Evolutionary conservation across 179 eudicot genomes (phyloP), one percentile per base, ranked within the genome.

Genomic region (Beta corolliflora): DNA sequence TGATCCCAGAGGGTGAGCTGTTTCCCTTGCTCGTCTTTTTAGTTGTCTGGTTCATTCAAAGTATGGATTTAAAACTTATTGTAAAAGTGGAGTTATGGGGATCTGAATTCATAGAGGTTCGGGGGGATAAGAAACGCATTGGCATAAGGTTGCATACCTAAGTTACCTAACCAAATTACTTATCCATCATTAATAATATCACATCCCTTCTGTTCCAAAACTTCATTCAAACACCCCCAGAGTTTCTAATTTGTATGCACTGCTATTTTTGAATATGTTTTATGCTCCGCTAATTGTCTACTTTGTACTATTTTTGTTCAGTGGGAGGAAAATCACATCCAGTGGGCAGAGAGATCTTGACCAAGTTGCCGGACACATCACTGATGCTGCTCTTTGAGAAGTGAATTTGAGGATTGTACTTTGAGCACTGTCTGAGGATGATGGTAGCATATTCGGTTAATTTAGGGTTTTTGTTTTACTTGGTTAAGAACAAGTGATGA

Each of bases 261-360:
- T 7, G 18, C 0, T 5, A 3, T 61, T 4, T 11, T 7, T 16
- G 16, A 5, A 5, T 13, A 56, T 3, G 0, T 25, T 25, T 61
- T 18, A 59, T n/a, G 21, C 3, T 25, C 14, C 7, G 66, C 23
- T 23, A 9, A 1, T n/a, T 25, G 23, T 44, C 25, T 70, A 19
- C 29, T 19, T 45, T 3, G 7, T 8, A 9, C 53, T 6, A 5
- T 0, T 73, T 53, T 73, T 58, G 18, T 25, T 29, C 88, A 91
- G 94, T 81, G 94, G 93, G 80, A 90, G 94, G 81, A 88, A 60
- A 76, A 91, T 92, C 82, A 92, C 94, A 7, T 89, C 94, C 58
- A 90, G 84, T 65, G 97, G 97, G 23, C 90, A 83, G 82, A 77
- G 97, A 56, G 97, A 92, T 87, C 94, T 92, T 71, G 97, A 92